These are phyloP conservation scores for Puccinia sorghi DNA, from an alignment of 1,284 basidiomycete species.

Conservation along the genomic window DNA sequence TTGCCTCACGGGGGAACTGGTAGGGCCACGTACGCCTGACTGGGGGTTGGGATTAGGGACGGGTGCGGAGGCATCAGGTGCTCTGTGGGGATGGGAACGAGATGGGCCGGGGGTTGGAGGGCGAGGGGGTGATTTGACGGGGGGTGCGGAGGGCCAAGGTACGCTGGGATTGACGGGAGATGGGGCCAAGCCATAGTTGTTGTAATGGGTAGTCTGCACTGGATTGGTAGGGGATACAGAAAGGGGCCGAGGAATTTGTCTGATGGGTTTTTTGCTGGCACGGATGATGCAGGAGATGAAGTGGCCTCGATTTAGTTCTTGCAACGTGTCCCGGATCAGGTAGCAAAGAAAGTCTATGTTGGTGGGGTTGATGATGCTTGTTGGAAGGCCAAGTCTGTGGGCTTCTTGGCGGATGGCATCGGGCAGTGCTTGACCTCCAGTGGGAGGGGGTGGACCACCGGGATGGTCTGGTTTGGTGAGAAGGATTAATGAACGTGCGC, in stretches of 20 bases:
- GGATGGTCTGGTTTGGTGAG: not conserved
- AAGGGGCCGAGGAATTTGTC: not conserved
- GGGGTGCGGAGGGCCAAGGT: not conserved
- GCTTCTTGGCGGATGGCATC: slow-evolving; percentile 8
- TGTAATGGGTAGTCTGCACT: not conserved
- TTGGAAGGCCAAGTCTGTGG: not conserved
- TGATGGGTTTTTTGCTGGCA: not conserved
- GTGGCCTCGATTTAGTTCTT: slow-evolving; percentile 1
- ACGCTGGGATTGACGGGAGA: not conserved
- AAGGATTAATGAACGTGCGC: not conserved
- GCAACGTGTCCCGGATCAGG: slow-evolving; percentile 11
- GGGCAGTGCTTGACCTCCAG: not conserved
- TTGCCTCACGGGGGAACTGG: not conserved
- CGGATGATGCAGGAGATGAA: not conserved
- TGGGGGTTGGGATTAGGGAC: not conserved
- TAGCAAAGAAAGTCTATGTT: slow-evolving; percentile 10
- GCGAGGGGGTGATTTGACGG: not conserved
- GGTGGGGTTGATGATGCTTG: not conserved
- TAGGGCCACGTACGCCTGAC: not conserved
- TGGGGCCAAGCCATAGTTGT: not conserved
- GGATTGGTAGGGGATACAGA: not conserved
- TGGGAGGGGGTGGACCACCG: not conserved
- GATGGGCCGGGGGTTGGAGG: not conserved
- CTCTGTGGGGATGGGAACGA: too few species aligned
- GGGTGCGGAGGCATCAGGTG: not conserved